Evolutionary conservation across 768 basidiomycete species (phyloP), one percentile per base, ranked within the genome.

Genomic region (Scleroderma citrinum): DNA sequence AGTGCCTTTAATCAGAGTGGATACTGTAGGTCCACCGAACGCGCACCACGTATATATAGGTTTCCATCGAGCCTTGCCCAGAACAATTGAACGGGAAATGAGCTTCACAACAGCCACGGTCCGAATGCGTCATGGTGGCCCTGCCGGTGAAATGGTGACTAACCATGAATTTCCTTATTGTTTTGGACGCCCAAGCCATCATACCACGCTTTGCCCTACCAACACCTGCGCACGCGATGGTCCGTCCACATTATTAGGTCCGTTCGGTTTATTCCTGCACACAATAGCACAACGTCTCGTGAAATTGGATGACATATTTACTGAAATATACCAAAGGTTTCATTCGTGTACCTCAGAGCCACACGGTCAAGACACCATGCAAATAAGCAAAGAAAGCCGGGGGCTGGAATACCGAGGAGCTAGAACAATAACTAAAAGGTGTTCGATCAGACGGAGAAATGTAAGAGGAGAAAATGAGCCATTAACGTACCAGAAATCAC

Each of bases 221-320:
- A 24, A 45, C 47, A 20, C 34, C 6, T 37, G 56, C 21, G 42
- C 26, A 29, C 26, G 5, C 29, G 48, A 53, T 53, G 13, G 50
- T 31, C 46, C 50, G 46, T 39, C 47, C 35, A 21, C 32, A 31
- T 4, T 37, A 36, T 17, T n/a, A n/a, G n/a, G n/a, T n/a, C n/a
- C n/a, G n/a, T n/a, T 46, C 31, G 34, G 36, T 44, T 54, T 48
- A 57, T 56, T 46, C 44, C 37, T 44, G 38, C 54, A 38, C 51
- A 61, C 59, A 63, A 64, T 56, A 62, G 49, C 54, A 19, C n/a
- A 17, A 23, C 12, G 2, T 23, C 5, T n/a, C n/a, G 34, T 6
- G 13, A 10, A 23, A 42, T 26, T 42, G 40, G 24, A 42, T 16
- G 14, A 13, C 5, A 29, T 4, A 8, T 29, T 29, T 29, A 29